Percentiles rank a stretch among this genome's conserved stretches.
Conservation (phyloP, 805 yeast species). For the Wickerhamomyces tratensis region DNA sequence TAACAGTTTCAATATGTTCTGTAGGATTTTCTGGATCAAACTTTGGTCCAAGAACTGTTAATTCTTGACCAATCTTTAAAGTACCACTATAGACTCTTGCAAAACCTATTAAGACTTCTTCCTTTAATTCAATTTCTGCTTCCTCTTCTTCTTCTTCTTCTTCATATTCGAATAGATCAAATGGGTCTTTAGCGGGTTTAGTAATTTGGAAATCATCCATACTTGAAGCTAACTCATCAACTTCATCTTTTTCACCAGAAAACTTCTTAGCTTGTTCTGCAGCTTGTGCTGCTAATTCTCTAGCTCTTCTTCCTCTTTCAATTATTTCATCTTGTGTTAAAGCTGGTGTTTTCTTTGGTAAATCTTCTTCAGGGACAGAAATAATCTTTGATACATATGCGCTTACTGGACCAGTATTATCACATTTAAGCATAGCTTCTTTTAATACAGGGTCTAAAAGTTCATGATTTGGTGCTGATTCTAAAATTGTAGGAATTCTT, state of each 20-base stretch:
- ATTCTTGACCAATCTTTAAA: conserved; percentile 59
- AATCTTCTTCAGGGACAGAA: conserved; percentile 72
- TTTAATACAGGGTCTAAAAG: conserved; percentile 38
- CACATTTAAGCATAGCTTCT: conserved; percentile 57
- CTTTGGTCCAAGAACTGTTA: conserved; percentile 79
- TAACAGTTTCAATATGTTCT: conserved; percentile 46
- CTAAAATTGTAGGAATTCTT: conserved; percentile 60
- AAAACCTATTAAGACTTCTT: conserved; percentile 77
- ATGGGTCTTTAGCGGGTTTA: conserved; percentile 24
- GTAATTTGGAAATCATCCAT: conserved; percentile 8
- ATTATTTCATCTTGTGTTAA: conserved; percentile 45
- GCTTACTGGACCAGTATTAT: conserved; percentile 49
- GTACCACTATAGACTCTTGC: conserved; percentile 87
- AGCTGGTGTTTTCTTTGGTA: conserved; percentile 46
- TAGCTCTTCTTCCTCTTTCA: conserved; percentile 54
- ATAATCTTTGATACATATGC: conserved; percentile 88
- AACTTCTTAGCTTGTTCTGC: conserved; percentile 39
- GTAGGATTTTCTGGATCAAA: conserved; percentile 58
- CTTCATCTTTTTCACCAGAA: conserved; percentile 9
- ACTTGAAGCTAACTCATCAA: conserved; percentile 15
- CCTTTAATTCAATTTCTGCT: conserved; percentile 26
- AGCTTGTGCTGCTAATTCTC: conserved; percentile 61
- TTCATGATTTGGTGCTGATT: conserved; percentile 42
- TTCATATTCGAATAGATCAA: conserved; percentile 35
- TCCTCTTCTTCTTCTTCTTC: conserved; percentile 41